A percentile compares a stretch with the other conserved stretches of the same genome.
These are phyloP conservation scores for Cucumis hystrix DNA, from an alignment of 306 rosid genomes.

Conservation along the genomic window DNA sequence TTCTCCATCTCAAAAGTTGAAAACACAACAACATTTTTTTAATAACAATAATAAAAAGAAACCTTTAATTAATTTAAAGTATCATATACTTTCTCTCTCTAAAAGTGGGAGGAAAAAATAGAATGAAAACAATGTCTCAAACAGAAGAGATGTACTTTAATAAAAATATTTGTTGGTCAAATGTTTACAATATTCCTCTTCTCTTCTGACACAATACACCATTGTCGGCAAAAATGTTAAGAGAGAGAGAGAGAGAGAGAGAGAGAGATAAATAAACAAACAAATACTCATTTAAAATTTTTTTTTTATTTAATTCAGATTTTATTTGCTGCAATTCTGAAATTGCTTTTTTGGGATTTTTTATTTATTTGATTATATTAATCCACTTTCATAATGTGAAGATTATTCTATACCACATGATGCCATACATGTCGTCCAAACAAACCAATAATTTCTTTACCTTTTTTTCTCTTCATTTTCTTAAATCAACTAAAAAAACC, in stretches of 20 bases:
- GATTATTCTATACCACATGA: not conserved
- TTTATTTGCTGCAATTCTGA: not conserved
- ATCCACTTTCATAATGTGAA: not conserved
- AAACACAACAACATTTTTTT: no score
- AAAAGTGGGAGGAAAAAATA: not conserved
- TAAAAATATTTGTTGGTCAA: slow-evolving; percentile 1
- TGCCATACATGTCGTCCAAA: not conserved
- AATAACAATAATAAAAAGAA: no score
- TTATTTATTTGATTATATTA: not conserved
- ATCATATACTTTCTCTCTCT: no score
- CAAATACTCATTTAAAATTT: no score
- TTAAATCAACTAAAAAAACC: no score
- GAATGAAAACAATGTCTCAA: not conserved
- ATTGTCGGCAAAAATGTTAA: not conserved
- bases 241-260: not conserved
- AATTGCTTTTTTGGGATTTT: not conserved
- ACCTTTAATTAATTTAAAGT: not conserved
- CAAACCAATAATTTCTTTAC: not conserved
- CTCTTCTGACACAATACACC: not conserved
- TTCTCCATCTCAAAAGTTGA: no score
- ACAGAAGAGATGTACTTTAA: not conserved
- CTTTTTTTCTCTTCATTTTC: no score
- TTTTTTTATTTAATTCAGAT: not conserved
- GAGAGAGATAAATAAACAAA: no score
- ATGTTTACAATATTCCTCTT: not conserved